A percentile compares a stretch with the other conserved stretches of the same genome.
Evolutionary conservation across 371 early-diverging fungal genomes (phyloP).

Genomic region (Mortierella sp.): DNA sequence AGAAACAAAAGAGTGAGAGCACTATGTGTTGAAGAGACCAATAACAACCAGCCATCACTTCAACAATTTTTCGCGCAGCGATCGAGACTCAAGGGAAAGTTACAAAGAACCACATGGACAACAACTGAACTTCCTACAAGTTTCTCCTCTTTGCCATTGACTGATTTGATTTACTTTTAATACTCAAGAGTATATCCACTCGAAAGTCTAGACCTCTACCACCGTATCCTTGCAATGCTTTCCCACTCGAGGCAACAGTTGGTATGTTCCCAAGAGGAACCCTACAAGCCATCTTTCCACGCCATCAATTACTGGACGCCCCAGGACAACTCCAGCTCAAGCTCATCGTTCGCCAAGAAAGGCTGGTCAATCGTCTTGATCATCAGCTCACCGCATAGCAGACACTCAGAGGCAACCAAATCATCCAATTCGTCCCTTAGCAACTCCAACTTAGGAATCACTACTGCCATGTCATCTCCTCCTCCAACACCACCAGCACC

Average conservation of each 20-base stretch:
- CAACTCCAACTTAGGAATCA: slow-evolving; percentile 61
- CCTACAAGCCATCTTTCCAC: background rate
- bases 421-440: slow-evolving; percentile 84
- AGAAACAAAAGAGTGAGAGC: background rate
- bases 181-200: too few species aligned
- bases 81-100: background rate
- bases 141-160: too few species aligned
- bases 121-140: background rate
- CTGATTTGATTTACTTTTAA: too few species aligned
- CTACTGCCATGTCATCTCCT: slow-evolving; percentile 59
- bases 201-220: too few species aligned
- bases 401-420: slow-evolving; percentile 88
- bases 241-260: too few species aligned
- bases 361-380: slow-evolving; percentile 85
- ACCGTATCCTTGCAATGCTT: too few species aligned
- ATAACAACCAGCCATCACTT: background rate
- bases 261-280: background rate
- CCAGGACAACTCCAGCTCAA: slow-evolving; percentile 69
- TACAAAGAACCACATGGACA: background rate
- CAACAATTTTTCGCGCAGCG: background rate
- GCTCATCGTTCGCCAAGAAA: slow-evolving; percentile 73
- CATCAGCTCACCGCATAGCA: slow-evolving; percentile 91
- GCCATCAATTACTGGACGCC: slow-evolving; percentile 60
- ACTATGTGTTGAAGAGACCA: background rate
- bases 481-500: slow-evolving; percentile 12